Evolutionary conservation across 768 basidiomycete genomes (phyloP).

Genomic region (Steccherinum ochraceum): DNA sequence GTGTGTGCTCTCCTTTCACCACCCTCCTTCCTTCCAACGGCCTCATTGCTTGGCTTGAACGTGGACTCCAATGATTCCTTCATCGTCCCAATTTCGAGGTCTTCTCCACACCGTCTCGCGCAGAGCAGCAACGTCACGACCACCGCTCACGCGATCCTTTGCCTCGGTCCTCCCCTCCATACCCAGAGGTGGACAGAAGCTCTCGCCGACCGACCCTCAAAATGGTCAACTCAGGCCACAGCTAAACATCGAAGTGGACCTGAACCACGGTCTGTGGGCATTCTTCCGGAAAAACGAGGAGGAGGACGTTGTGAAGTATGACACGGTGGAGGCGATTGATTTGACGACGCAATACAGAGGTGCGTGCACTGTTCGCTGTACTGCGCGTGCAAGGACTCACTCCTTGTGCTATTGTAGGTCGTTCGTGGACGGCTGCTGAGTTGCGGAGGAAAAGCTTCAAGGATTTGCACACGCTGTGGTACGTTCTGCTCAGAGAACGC

Average conservation of each 20-base stretch:
- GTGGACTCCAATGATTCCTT: neutral
- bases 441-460: conserved; percentile 86
- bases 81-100: neutral
- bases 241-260: conserved; percentile 36
- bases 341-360: conserved; percentile 14
- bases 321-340: conserved; percentile 35
- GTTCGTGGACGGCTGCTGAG: conserved; percentile 83
- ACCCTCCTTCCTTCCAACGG: neutral
- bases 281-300: conserved; percentile 63
- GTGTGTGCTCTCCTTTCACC: no score
- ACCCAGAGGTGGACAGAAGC: no score
- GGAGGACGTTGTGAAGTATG: conserved; percentile 42
- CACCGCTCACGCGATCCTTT: conserved; percentile 4
- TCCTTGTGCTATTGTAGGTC: no score
- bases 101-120: neutral
- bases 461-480: conserved; percentile 95
- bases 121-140: neutral
- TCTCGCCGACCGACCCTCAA: neutral
- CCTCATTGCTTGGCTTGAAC: neutral
- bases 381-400: no score
- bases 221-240: conserved; percentile 29
- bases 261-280: conserved; percentile 70
- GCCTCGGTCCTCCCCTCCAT: conserved; percentile 7
- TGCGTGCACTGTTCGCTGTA: conserved; percentile 33
- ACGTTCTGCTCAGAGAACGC: conserved; percentile 79